A percentile compares a stretch with the other conserved stretches of the same genome.
These are phyloP conservation scores for Cercophora sp. DNA, from an alignment of 495 filamentous ascomycete genomes.

Conservation along the genomic window DNA sequence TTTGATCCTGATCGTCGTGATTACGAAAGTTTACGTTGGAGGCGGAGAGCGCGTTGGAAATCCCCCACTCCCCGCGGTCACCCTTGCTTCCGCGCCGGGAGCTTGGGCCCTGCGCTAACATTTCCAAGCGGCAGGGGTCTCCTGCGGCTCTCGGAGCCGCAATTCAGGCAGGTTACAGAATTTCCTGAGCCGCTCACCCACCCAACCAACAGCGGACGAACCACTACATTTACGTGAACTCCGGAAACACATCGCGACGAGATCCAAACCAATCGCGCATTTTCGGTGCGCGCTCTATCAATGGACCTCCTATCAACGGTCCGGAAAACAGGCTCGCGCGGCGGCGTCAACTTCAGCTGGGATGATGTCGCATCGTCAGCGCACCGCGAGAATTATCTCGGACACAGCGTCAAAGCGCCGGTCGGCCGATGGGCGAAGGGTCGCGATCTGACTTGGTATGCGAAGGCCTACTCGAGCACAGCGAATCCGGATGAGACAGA, in stretches of 20 bases:
- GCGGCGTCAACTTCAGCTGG: slow-evolving; percentile 95
- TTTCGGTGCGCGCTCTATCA: neutral
- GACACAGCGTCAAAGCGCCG: slow-evolving; percentile 91
- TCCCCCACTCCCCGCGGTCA: too few species aligned
- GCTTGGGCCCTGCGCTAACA: too few species aligned
- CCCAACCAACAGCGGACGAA: neutral
- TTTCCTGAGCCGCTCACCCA: too few species aligned
- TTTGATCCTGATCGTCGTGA: too few species aligned
- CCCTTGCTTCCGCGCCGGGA: too few species aligned
- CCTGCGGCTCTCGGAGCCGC: too few species aligned
- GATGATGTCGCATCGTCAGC: slow-evolving; percentile 81
- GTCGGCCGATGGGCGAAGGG: slow-evolving; percentile 94
- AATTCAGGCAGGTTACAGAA: too few species aligned
- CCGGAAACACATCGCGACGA: neutral
- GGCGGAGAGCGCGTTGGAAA: too few species aligned
- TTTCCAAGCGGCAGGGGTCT: too few species aligned
- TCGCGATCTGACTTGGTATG: slow-evolving; percentile 86
- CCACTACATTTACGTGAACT: too few species aligned
- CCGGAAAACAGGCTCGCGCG: slow-evolving; percentile 89
- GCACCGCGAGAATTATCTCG: slow-evolving; percentile 96
- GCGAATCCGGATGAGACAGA: slow-evolving; percentile 50
- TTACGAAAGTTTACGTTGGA: too few species aligned
- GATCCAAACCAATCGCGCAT: neutral
- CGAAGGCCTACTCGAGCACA: slow-evolving; percentile 58
- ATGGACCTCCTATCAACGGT: slow-evolving; percentile 96